These are phyloP conservation scores for Mucor ambiguus DNA, from an alignment of 371 early-diverging fungal genomes.

Conservation along the genomic window DNA sequence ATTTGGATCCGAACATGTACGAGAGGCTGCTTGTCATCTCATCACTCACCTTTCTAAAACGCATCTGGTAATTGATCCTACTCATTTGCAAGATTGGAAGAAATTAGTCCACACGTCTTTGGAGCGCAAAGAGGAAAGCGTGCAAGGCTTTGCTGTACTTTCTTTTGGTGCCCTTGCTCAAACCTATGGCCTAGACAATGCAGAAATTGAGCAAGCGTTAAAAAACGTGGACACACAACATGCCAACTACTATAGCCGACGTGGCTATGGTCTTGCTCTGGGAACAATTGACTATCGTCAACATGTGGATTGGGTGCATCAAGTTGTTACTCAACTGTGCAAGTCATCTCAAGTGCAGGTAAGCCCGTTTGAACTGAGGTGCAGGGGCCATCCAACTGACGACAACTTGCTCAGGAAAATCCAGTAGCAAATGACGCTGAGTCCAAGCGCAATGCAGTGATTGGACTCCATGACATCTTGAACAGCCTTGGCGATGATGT, in stretches of 20 bases:
- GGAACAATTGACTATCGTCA: slow-evolving; percentile 56
- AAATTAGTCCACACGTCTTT: slow-evolving; percentile 56
- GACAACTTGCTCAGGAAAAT: slow-evolving; percentile 24
- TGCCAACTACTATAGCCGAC: slow-evolving; percentile 48
- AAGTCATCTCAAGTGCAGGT: slow-evolving; percentile 37
- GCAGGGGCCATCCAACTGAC: background rate
- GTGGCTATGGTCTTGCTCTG: slow-evolving; percentile 72
- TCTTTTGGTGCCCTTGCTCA: slow-evolving; percentile 57
- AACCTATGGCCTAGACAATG: slow-evolving; percentile 40
- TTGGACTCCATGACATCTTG: slow-evolving; percentile 53
- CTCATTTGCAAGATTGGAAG: slow-evolving; percentile 47
- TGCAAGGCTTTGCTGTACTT: slow-evolving; percentile 64
- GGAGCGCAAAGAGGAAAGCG: slow-evolving; percentile 70
- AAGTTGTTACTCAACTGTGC: slow-evolving; percentile 30
- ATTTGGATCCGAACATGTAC: slow-evolving; percentile 69
- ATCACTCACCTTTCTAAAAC: slow-evolving; percentile 52
- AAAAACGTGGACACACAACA: slow-evolving; percentile 33
- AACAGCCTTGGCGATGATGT: slow-evolving; percentile 35
- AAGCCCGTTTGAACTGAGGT: background rate
- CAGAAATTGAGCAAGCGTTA: slow-evolving; percentile 36
- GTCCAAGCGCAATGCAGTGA: slow-evolving; percentile 67
- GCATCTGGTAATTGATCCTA: slow-evolving; percentile 40
- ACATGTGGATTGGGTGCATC: slow-evolving; percentile 26
- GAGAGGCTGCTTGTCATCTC: slow-evolving; percentile 60
- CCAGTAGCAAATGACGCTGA: slow-evolving; percentile 64